Conservation (phyloP, 2,329 filamentous ascomycete genomes). For the Cladophialophora yegresii region DNA sequence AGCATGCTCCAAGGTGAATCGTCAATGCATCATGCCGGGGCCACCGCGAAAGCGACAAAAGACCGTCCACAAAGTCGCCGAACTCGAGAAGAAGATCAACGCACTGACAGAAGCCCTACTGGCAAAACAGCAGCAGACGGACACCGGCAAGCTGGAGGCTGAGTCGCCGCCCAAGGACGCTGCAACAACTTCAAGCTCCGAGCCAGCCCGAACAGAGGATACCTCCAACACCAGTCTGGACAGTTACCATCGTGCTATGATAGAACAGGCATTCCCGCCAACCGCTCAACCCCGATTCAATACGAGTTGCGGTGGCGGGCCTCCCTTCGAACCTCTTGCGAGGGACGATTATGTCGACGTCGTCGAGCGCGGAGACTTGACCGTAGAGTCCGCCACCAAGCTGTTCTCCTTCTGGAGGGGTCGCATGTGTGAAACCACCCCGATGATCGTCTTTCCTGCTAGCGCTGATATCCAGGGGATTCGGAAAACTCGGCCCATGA, state of each 20-base stretch:
- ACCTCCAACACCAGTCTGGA: conserved; percentile 21
- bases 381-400: conserved; percentile 52
- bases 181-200: conserved; percentile 19
- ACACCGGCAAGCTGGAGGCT: conserved; percentile 18
- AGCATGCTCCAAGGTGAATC: conserved; percentile 77
- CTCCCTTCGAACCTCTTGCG: conserved; percentile 6
- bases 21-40: conserved; percentile 73
- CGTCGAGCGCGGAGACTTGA: conserved; percentile 54
- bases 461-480: conserved; percentile 56
- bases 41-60: conserved; percentile 79
- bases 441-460: conserved; percentile 59
- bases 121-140: conserved; percentile 46
- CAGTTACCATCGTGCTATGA: conserved; percentile 15
- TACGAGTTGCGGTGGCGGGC: conserved; percentile 1
- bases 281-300: conserved; percentile 12
- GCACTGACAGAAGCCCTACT: conserved; percentile 78
- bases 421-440: conserved; percentile 56
- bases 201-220: conserved; percentile 32
- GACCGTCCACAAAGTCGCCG: conserved; percentile 86
- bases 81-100: conserved; percentile 90
- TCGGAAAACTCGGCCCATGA: conserved; percentile 58
- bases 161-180: conserved; percentile 26
- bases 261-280: conserved; percentile 4
- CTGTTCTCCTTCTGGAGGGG: conserved; percentile 59
- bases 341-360: conserved; percentile 47